Percentiles rank a stretch among this genome's conserved stretches.
Conservation (phyloP, 176 grass and related monocot genomes). For the Pontederia paniculata region DNA sequence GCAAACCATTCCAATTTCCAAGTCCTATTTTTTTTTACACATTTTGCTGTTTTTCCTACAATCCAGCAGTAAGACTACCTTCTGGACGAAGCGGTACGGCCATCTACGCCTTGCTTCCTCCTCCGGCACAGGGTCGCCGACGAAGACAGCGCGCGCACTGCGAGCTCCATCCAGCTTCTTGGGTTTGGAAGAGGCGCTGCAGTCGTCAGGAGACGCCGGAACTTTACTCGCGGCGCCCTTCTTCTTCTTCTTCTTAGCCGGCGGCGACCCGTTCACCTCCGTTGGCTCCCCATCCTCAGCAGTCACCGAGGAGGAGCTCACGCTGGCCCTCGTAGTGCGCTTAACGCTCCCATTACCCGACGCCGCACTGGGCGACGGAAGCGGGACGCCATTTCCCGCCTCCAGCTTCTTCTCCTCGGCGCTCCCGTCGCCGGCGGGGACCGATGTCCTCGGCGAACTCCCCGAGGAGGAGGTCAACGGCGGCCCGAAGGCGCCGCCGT, state of each 20-base stretch:
- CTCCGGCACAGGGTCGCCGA: conserved; percentile 36
- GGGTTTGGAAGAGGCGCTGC: not conserved
- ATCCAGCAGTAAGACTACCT: conserved; percentile 15
- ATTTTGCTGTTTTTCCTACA: not conserved
- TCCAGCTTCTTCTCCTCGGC: too few species aligned
- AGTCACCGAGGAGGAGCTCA: too few species aligned
- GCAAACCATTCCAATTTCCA: not conserved
- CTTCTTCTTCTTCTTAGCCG: conserved; percentile 12
- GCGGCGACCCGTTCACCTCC: not conserved
- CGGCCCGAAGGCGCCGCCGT: too few species aligned
- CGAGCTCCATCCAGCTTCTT: conserved; percentile 16
- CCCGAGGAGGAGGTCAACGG: too few species aligned
- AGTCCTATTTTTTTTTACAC: not conserved
- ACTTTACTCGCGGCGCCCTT: conserved; percentile 14
- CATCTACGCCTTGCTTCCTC: conserved; percentile 63
- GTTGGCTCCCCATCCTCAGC: too few species aligned
- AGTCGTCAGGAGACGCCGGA: not conserved
- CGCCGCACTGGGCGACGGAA: too few species aligned
- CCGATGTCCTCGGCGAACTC: too few species aligned
- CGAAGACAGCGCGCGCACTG: conserved; percentile 42
- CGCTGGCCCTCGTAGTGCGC: too few species aligned
- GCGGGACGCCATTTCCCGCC: too few species aligned
- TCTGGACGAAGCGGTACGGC: conserved; percentile 53
- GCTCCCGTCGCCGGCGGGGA: too few species aligned
- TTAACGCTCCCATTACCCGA: too few species aligned